These are phyloP conservation scores for Ogataea methylovora DNA, from an alignment of 805 yeast genomes.

Conservation along the genomic window DNA sequence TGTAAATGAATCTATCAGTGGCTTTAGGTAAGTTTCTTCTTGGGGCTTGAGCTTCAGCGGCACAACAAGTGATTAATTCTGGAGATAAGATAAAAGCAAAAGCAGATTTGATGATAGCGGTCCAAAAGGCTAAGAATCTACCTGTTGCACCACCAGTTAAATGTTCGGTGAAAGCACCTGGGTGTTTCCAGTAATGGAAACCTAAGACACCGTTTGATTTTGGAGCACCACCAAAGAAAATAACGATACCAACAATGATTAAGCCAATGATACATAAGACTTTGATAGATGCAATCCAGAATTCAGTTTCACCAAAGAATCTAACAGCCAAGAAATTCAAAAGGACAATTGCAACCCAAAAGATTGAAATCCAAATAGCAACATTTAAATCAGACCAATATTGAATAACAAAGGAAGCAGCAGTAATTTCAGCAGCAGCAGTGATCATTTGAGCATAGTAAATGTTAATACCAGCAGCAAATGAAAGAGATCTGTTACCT, in stretches of 20 bases:
- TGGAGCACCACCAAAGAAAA: conserved; percentile 54
- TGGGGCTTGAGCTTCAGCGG: conserved; percentile 47
- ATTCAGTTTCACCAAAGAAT: conserved; percentile 35
- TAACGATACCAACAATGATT: conserved; percentile 39
- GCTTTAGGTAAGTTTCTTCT: conserved; percentile 51
- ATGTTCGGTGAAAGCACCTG: conserved; percentile 36
- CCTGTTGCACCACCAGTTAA: conserved; percentile 43
- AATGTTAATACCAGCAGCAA: conserved; percentile 24
- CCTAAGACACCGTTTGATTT: conserved; percentile 18
- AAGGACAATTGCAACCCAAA: conserved; percentile 31
- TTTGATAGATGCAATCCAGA: conserved; percentile 50
- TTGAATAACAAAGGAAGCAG: conserved; percentile 44
- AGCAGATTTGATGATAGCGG: conserved; percentile 48
- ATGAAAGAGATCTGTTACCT: conserved; percentile 4
- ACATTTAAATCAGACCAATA: conserved; percentile 45
- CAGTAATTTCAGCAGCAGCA: conserved; percentile 38
- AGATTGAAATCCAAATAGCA: conserved; percentile 45
- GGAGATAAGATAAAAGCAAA: conserved; percentile 53
- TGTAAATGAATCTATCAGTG: conserved; percentile 44
- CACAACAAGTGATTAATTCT: conserved; percentile 45
- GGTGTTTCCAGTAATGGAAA: conserved; percentile 22
- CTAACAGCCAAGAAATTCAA: conserved; percentile 34
- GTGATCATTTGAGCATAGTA: conserved; percentile 8
- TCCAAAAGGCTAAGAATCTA: conserved; percentile 48
- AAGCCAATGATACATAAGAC: conserved; percentile 51